Conservation (phyloP, 495 filamentous ascomycete genomes). For the Podospora fimiseda region DNA sequence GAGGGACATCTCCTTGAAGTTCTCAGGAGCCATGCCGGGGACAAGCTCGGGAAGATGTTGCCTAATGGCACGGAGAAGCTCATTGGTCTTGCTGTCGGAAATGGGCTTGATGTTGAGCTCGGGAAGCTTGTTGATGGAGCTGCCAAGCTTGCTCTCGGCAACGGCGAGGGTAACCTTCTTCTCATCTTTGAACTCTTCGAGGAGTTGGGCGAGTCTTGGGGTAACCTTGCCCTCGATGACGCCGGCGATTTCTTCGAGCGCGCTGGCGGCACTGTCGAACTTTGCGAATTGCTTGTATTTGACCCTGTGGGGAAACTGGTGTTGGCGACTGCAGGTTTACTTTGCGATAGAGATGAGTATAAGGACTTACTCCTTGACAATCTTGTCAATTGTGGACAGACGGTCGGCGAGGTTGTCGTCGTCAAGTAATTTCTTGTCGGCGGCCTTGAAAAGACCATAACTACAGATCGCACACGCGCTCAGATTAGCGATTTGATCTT, state of each 20-base stretch:
- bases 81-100: constrained; percentile 77
- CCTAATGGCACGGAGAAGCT: constrained; percentile 90
- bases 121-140: constrained; percentile 88
- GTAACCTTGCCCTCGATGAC: constrained; percentile 92
- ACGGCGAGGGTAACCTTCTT: constrained; percentile 95
- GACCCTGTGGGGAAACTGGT: constrained; percentile 48
- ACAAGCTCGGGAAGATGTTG: constrained; percentile 85
- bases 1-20: constrained; percentile 85
- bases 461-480: constrained; percentile 24
- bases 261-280: constrained; percentile 84
- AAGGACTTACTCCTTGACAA: constrained; percentile 75
- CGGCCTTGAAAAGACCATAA: constrained; percentile 95
- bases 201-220: constrained; percentile 73
- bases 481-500: not conserved
- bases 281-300: constrained; percentile 96
- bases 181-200: constrained; percentile 92
- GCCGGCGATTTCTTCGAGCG: constrained; percentile 81
- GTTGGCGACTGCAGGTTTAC: not conserved
- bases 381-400: constrained; percentile 72
- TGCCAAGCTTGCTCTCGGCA: constrained; percentile 88
- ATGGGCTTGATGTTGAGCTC: constrained; percentile 76
- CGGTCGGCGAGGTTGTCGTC: constrained; percentile 68
- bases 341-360: not conserved
- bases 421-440: constrained; percentile 95
- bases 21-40: constrained; percentile 76